Evolutionary conservation across 2,329 filamentous ascomycete genomes (phyloP).

Genomic region (Sporothrix brunneoviolacea): DNA sequence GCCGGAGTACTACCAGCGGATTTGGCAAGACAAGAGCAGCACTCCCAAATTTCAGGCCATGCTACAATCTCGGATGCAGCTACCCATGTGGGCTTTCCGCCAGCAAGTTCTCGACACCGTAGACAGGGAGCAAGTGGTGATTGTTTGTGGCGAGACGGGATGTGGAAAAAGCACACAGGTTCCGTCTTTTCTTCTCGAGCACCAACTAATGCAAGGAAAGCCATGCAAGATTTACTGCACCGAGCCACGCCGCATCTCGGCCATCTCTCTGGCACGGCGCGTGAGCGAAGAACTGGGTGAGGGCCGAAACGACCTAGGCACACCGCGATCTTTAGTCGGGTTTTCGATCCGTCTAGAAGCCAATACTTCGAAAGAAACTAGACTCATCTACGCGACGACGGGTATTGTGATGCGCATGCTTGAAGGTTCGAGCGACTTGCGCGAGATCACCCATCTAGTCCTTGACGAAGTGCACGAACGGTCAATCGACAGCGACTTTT

Average conservation of each 20-base stretch:
- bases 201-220: conserved; percentile 73
- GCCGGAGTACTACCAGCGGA: conserved; percentile 46
- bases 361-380: conserved; percentile 72
- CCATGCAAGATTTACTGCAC: conserved; percentile 92
- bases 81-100: conserved; percentile 86
- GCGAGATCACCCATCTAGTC: conserved; percentile 86
- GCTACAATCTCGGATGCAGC: conserved; percentile 67
- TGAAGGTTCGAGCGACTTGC: conserved; percentile 77
- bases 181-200: conserved; percentile 87
- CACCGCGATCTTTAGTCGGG: conserved; percentile 74
- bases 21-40: conserved; percentile 53
- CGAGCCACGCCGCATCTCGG: conserved; percentile 90
- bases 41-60: conserved; percentile 67
- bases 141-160: conserved; percentile 93
- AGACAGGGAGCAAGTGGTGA: conserved; percentile 74
- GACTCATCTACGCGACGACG: conserved; percentile 81
- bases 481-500: conserved; percentile 92
- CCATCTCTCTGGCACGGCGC: conserved; percentile 84
- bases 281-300: conserved; percentile 95
- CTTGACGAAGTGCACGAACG: conserved; percentile 98
- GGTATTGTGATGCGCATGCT: conserved; percentile 98
- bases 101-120: conserved; percentile 71
- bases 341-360: conserved; percentile 93
- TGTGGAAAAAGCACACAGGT: conserved; percentile 97
- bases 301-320: conserved; percentile 72